Percentiles rank a stretch among this genome's conserved stretches.
Conservation (phyloP, 2,329 filamentous ascomycete genomes). For the Colletotrichum salicis region DNA sequence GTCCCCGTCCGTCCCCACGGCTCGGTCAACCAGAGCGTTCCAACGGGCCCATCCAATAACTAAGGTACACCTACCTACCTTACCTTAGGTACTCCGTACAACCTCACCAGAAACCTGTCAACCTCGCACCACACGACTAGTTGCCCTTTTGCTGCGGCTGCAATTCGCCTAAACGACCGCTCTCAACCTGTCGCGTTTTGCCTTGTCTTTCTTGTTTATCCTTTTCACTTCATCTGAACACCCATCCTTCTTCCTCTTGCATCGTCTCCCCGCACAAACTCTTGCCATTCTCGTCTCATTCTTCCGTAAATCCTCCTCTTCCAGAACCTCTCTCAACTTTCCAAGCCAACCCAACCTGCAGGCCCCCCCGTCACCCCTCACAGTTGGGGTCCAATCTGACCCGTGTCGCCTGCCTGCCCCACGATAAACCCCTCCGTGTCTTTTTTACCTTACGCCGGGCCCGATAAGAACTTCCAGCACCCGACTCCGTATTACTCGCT, state of each 20-base stretch:
- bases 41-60: slow-evolving; percentile 8
- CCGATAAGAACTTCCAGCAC: slow-evolving; percentile 21
- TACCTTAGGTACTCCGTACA: too few species aligned
- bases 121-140: slow-evolving; percentile 27
- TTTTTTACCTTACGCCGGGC: background rate
- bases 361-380: slow-evolving; percentile 17
- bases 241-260: background rate
- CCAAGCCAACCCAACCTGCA: background rate
- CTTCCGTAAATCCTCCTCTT: background rate
- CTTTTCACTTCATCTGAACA: background rate
- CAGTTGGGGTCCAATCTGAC: background rate
- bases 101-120: background rate
- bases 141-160: slow-evolving; percentile 17
- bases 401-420: slow-evolving; percentile 17
- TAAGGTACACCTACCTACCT: too few species aligned
- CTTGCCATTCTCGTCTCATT: background rate
- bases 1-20: slow-evolving; percentile 18
- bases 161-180: background rate
- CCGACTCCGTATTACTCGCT: background rate
- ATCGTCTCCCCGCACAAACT: background rate
- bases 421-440: slow-evolving; percentile 27
- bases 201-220: background rate
- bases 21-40: slow-evolving; percentile 32
- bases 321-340: background rate
- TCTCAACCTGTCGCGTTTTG: background rate